Percentiles rank a stretch among this genome's conserved stretches.
Conservation (phyloP, 306 rosid genomes). For the Astragalus membranaceus region DNA sequence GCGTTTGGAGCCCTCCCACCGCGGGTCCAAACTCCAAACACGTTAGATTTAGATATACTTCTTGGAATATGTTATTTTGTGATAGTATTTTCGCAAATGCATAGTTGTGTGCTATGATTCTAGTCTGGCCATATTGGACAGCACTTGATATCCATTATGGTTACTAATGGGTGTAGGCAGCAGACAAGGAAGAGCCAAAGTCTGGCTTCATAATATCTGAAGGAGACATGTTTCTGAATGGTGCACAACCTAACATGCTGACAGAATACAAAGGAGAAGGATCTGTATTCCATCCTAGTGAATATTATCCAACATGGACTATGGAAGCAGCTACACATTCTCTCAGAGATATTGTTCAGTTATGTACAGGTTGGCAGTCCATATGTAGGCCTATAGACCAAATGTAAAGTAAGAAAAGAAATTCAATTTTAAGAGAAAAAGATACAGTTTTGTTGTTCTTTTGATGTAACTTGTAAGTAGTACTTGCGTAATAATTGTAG, state of each 20-base stretch:
- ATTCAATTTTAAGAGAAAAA: not conserved
- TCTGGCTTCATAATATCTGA: slow-evolving; percentile 47
- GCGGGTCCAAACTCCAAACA: too few relatives aligned
- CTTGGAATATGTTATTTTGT: not conserved
- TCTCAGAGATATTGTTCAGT: slow-evolving; percentile 40
- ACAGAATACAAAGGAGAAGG: slow-evolving; percentile 21
- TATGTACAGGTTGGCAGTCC: slow-evolving; percentile 66
- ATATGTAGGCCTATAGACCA: slow-evolving; percentile 37
- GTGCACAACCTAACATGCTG: slow-evolving; percentile 40
- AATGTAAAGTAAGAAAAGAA: not conserved
- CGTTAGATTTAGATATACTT: not conserved
- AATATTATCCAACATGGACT: slow-evolving; percentile 52
- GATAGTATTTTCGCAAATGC: not conserved
- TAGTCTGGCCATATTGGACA: not conserved
- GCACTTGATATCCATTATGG: not conserved
- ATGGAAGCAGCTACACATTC: slow-evolving; percentile 57
- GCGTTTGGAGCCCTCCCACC: too few relatives aligned
- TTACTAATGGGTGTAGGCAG: slow-evolving; percentile 37
- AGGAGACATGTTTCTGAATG: slow-evolving; percentile 58
- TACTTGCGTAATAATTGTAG: not conserved
- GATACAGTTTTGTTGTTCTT: not conserved
- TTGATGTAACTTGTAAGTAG: not conserved
- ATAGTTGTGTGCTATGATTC: not conserved
- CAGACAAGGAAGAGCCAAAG: slow-evolving; percentile 37
- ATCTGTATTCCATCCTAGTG: slow-evolving; percentile 56